phyloP scores from a whole-genome alignment of 352 stramenopile species.

The Pythium aquatile region DNA sequence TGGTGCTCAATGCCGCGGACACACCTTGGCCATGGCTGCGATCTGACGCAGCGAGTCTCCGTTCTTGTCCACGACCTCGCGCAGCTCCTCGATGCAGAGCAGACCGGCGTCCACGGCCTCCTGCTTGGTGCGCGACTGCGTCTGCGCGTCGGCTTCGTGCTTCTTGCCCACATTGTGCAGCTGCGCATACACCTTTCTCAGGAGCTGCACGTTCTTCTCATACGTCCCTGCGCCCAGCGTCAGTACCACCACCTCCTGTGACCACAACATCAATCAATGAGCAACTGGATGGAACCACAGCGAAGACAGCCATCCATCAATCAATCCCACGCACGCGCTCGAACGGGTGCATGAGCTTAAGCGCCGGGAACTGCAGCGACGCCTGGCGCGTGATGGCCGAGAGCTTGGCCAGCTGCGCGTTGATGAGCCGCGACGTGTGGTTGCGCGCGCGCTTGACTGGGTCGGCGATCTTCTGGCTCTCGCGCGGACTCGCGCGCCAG shows the following conservation, averaged over 20 bases:
- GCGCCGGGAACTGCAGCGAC: constrained; percentile 73
- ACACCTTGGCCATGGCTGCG: constrained; percentile 32
- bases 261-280: not conserved
- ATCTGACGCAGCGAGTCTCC: constrained; percentile 29
- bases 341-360: constrained; percentile 79
- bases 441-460: constrained; percentile 83
- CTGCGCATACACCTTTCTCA: constrained; percentile 73
- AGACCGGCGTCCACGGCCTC: constrained; percentile 72
- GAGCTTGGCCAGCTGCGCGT: constrained; percentile 72
- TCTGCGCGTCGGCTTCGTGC: constrained; percentile 65
- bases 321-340: constrained; percentile 47
- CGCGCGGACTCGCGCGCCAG: constrained; percentile 63
- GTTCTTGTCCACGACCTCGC: constrained; percentile 27
- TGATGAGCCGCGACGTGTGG: constrained; percentile 78
- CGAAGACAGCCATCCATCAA: not conserved
- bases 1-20: not conserved
- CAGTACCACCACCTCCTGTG: constrained; percentile 76
- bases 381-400: constrained; percentile 67
- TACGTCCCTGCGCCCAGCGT: constrained; percentile 73
- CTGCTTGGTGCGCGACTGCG: constrained; percentile 71
- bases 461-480: constrained; percentile 79
- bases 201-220: constrained; percentile 67
- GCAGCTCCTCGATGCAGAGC: constrained; percentile 59
- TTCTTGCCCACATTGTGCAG: constrained; percentile 78
- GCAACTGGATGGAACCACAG: not conserved